Base-by-base conservation (phyloP, 2,329 filamentous ascomycete species). In the Colletotrichum eremochloae region DNA sequence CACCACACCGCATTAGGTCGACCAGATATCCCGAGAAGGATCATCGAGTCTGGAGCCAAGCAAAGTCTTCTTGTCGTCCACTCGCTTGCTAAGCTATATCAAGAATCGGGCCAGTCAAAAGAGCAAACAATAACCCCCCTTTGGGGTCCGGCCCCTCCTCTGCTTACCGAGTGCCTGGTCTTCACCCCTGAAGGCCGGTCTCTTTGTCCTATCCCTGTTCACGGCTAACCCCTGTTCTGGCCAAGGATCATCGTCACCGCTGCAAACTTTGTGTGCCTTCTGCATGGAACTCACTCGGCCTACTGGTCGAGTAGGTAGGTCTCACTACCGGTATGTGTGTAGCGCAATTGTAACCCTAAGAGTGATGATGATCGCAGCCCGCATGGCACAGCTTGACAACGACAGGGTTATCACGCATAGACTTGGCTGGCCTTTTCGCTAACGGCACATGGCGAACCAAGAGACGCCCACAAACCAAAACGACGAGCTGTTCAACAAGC, bases 211-310 rank as follows among this genome's bases (percentile, higher is more conserved):
- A 67, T 61, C 42, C 56, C 33, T 63, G 48, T 56, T 56, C 18
- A 24, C 24, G 24, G 24, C 24, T 24, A 24, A 24, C 1, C 24
- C 24, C 24, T n/a, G 48, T 56, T 56, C 18, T 24, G 48, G 24
- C 29, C 18, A 33, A 24, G 63, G 48, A 55, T 67, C 63, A 62
- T 67, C 68, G 57, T 48, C 48, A 65, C 48, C 14, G 48, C 36
- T 48, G 63, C 40, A 68, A 24, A 29, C 20, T 33, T 38, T 56
- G 53, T 24, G 31, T 38, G 33, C 11, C 11, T 15, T n/a, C 48
- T 33, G 38, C 50, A 42, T 38, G 38, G 48, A 38, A 55, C 8
- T 33, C 36, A 55, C 8, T 33, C 36, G 15, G 62, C 11, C 42
- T 20, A 15, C 14, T 11, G 38, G 38, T 24, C 24, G 24, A 24